Evolutionary conservation across 805 yeast species (phyloP), one percentile per base, ranked within the genome.

Genomic region (Saccharomyces paradoxus): DNA sequence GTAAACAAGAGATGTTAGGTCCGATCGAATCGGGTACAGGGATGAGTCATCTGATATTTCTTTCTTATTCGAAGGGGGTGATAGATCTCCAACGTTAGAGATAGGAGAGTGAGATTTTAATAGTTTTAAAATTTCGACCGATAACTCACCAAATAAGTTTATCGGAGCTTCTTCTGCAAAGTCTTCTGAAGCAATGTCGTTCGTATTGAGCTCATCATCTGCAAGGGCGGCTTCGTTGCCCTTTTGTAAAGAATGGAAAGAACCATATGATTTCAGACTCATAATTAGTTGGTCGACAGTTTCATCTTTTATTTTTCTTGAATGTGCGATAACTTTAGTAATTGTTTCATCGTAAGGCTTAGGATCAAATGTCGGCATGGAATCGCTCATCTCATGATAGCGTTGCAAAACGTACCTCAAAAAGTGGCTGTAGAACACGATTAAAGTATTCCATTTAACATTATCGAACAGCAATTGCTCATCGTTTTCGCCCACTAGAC

Each of bases 181-280:
- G 5, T 32, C 29, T 21, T 37, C 51, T 31, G 47, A 7, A 14
- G 41, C 26, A 12, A 46, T 27, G n/a, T 48, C 51, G 27, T 51
- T 48, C 22, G 10, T 30, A 46, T n/a, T 29, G 13, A 26, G 21
- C 27, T 21, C 12, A 14, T 51, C 28, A 27, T 30, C 41, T 1
- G 32, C 21, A 27, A 37, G 32, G 21, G 13, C 46, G n/a, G 49
- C 30, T 28, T 28, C 44, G 94, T 67, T 85, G 76, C 60, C 79
- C 74, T 96, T 95, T 87, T 58, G 89, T 81, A 57, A 88, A 75
- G 60, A 87, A 74, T 47, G 13, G 51, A 49, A 29, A 69, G 61
- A 21, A 55, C 60, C 58, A 50, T 50, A 54, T 32, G 52, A 53
- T 51, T 57, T 55, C 49, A 57, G 46, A 41, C 59, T 50, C 46